Evolutionary conservation across 1,139 yeast genomes (phyloP).

Genomic region (Arxiozyma slooffiae): DNA sequence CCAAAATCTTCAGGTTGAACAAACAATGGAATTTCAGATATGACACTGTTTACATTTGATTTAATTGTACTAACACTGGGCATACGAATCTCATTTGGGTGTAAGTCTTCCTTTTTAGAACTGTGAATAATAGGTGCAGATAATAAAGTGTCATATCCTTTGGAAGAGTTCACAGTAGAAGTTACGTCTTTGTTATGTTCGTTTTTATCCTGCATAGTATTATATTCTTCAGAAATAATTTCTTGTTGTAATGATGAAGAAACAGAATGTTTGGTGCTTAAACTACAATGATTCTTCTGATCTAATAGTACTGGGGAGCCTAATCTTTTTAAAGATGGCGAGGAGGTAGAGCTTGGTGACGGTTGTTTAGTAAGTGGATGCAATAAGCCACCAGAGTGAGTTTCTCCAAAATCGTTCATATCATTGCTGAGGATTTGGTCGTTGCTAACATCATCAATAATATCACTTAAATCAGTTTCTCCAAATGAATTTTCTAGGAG

Average conservation of each 20-base stretch:
- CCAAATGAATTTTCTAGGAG: constrained; percentile 23
- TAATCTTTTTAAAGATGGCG: constrained; percentile 11
- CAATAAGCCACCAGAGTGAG: not conserved
- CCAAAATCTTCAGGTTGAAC: constrained; percentile 60
- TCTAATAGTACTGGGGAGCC: constrained; percentile 20
- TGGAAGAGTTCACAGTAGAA: not conserved
- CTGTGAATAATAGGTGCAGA: not conserved
- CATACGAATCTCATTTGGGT: constrained; percentile 8
- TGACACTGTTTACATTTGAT: constrained; percentile 10
- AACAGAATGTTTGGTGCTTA: not conserved
- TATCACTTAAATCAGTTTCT: constrained; percentile 6
- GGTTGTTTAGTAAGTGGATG: not conserved
- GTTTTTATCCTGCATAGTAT: not conserved
- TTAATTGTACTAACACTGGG: constrained; percentile 9
- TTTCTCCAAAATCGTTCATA: not conserved
- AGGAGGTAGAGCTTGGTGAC: not conserved
- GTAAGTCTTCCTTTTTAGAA: not conserved
- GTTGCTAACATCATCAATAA: not conserved
- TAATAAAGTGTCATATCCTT: not conserved
- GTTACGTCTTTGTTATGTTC: not conserved
- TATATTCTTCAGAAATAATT: not conserved
- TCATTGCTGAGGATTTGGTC: not conserved
- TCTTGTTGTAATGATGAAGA: constrained; percentile 2
- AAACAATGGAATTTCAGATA: constrained; percentile 38
- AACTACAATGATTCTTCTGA: constrained; percentile 7